phyloP scores from a whole-genome alignment of 106 monocot species.

The Platanthera guangdongensis region DNA sequence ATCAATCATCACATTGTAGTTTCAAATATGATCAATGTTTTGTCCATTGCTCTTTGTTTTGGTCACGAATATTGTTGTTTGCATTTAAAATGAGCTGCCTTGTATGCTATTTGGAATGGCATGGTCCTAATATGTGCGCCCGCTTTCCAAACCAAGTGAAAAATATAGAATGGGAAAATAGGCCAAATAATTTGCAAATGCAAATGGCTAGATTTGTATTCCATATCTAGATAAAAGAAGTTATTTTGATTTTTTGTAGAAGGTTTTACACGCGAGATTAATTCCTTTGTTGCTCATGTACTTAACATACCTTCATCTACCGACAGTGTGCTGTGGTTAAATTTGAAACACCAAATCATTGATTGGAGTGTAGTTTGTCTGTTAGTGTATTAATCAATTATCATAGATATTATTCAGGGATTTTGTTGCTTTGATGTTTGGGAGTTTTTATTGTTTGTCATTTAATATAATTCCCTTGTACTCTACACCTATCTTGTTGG shows the following conservation, averaged over 20 bases:
- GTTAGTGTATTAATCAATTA: too few relatives aligned
- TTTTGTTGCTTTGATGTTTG: too few relatives aligned
- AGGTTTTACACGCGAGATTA: background rate
- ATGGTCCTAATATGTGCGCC: too few relatives aligned
- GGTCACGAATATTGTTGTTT: background rate
- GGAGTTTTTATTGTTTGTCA: background rate
- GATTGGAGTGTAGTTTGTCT: background rate
- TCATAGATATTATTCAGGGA: too few relatives aligned
- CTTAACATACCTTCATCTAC: background rate
- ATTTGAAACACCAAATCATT: background rate
- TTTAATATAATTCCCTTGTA: background rate
- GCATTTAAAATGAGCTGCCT: background rate
- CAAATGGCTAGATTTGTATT: background rate
- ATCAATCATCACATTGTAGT: background rate
- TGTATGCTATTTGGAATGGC: background rate
- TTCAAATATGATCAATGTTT: background rate
- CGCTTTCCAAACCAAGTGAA: background rate
- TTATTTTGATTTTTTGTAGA: background rate
- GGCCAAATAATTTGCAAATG: background rate
- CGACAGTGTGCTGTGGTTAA: background rate
- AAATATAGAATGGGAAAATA: background rate
- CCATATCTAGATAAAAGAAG: background rate
- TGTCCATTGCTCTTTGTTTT: background rate
- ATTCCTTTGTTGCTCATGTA: too few relatives aligned
- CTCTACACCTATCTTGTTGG: background rate